Percentiles rank a stretch among this genome's conserved stretches.
phyloP scores from a whole-genome alignment of 441 rosid genomes.

The Rhodomyrtus psidioides region DNA sequence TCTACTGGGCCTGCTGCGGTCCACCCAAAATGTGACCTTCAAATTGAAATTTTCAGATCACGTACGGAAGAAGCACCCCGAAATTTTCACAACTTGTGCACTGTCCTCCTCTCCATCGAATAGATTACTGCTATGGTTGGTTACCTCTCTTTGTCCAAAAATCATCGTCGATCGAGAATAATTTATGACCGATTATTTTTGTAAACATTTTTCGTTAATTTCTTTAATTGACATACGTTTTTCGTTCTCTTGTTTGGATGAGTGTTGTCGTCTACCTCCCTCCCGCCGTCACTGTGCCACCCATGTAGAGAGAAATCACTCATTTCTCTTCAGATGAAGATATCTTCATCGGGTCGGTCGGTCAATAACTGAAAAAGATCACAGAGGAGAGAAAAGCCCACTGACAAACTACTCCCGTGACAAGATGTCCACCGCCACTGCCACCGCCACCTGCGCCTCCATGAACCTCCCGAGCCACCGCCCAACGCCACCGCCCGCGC shows the following conservation, averaged over 20 bases:
- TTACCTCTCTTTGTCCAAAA: too few relatives aligned
- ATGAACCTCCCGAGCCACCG: neutral
- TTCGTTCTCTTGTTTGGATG: neutral
- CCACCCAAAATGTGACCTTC: neutral
- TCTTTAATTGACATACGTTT: too few relatives aligned
- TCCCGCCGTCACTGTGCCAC: neutral
- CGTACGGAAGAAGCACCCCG: neutral
- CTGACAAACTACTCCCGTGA: constrained; percentile 30
- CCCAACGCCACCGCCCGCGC: neutral
- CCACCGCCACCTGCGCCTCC: constrained; percentile 9
- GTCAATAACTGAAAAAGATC: neutral
- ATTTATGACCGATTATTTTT: neutral
- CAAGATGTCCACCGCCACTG: constrained; percentile 28
- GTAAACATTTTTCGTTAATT: too few relatives aligned
- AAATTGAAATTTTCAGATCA: neutral
- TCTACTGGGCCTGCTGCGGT: neutral
- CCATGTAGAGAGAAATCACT: neutral
- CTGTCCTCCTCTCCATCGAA: neutral
- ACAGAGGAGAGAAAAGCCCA: neutral
- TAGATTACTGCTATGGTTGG: too few relatives aligned
- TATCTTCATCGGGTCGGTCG: neutral
- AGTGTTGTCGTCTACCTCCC: neutral
- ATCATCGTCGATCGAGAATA: too few relatives aligned
- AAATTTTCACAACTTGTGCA: neutral
- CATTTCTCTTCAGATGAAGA: neutral